Conservation (phyloP, 208 protist species). For the Vickermania ingenoplastis region DNA sequence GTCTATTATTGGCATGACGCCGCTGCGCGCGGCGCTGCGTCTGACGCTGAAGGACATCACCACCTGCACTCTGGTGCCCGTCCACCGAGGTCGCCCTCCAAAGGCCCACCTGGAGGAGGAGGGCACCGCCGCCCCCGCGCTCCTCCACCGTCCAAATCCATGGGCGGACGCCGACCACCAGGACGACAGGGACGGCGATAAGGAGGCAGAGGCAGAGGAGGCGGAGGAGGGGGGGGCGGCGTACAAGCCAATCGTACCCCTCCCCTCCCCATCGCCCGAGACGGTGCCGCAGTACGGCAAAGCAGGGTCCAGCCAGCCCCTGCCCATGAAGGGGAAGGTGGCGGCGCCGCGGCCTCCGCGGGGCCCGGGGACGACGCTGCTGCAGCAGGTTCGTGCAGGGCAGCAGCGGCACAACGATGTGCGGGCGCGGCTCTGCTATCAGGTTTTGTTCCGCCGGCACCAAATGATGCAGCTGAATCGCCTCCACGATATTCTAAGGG, state of each 20-base stretch:
- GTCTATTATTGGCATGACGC: too few relatives aligned
- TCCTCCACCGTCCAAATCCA: too few relatives aligned
- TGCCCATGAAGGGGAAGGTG: not conserved
- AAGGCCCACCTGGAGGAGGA: not conserved
- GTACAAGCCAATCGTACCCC: too few relatives aligned
- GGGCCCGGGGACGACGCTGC: not conserved
- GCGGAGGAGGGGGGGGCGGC: too few relatives aligned
- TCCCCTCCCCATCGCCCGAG: not conserved
- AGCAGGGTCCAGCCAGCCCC: not conserved
- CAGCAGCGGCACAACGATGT: not conserved
- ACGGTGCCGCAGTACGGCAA: not conserved
- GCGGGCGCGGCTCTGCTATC: not conserved
- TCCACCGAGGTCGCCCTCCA: not conserved
- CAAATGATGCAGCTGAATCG: not conserved
- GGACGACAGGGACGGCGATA: too few relatives aligned
- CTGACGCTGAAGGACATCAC: conserved; percentile 1
- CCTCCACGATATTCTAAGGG: not conserved
- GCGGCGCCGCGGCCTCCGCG: not conserved
- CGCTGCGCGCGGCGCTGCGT: not conserved
- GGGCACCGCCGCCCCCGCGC: not conserved
- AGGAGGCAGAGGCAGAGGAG: too few relatives aligned
- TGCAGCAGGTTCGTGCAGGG: not conserved
- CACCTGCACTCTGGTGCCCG: not conserved
- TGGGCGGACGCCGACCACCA: not conserved
- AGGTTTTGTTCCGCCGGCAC: not conserved